Percentiles rank a stretch among this genome's conserved stretches.
phyloP scores from a whole-genome alignment of 2,329 filamentous ascomycete species.

The Aspergillus ochraceus region DNA sequence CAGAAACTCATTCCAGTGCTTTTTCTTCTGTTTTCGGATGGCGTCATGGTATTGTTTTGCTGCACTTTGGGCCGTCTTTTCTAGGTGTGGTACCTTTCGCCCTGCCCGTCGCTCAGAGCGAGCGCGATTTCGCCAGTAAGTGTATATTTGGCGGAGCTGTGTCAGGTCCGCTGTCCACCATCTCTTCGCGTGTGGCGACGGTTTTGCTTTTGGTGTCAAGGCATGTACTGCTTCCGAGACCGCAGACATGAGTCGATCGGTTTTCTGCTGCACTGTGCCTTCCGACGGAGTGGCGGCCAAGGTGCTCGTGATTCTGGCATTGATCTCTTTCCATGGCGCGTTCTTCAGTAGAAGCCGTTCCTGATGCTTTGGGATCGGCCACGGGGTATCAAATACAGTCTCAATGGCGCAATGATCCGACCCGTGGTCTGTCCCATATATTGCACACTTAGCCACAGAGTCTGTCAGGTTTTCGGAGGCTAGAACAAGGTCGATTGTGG shows the following conservation, averaged over 20 bases:
- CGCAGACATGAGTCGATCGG: conserved; percentile 16
- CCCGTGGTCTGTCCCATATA: conserved; percentile 19
- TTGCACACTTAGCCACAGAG: conserved; percentile 15
- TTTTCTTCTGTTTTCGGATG: conserved; percentile 26
- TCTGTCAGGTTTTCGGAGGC: conserved; percentile 19
- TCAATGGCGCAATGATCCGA: conserved; percentile 35
- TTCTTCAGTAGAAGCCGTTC: conserved; percentile 23
- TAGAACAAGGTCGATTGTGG: conserved; percentile 20
- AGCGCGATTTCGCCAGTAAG: conserved; percentile 1
- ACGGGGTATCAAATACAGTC: conserved; percentile 27
- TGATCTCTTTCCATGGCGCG: conserved; percentile 22
- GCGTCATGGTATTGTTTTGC: conserved; percentile 21
- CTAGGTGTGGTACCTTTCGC: conserved; percentile 22
- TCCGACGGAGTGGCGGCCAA: conserved; percentile 11
- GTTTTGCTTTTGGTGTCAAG: conserved; percentile 18
- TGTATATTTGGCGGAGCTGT: conserved; percentile 13
- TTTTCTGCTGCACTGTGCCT: conserved; percentile 18
- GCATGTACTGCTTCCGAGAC: conserved; percentile 15
- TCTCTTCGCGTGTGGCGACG: conserved; percentile 21
- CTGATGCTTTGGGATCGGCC: conserved; percentile 10
- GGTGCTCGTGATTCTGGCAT: conserved; percentile 15
- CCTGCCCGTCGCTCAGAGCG: conserved; percentile 1
- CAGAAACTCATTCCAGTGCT: conserved; percentile 26
- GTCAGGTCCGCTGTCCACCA: conserved; percentile 25
- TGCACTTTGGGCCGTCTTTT: conserved; percentile 20